Base-by-base conservation (phyloP, 2,329 filamentous ascomycete species). In the Fonsecaea nubica region DNA sequence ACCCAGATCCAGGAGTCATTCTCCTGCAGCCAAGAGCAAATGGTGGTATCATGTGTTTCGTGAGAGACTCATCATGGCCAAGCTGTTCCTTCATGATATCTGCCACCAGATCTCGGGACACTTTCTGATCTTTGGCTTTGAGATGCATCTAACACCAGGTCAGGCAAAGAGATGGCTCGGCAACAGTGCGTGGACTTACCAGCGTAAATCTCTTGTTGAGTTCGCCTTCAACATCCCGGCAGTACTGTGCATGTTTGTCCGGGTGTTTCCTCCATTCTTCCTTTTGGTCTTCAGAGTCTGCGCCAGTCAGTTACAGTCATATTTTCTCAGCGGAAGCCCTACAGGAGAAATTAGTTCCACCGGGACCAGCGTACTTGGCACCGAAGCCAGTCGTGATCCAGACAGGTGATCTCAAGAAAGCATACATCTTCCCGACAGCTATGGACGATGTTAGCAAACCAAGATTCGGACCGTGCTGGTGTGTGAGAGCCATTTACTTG, bases 121-220 rank as follows among this genome's bases (percentile, higher is more conserved):
- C 73, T 60, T 75, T 74, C 35, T 65, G 63, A 38, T 70, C 68
- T 42, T 68, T 67, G 48, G 62, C 64, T 40, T 69, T 69, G 30
- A 69, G 45, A 33, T 69, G 66, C 66, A 69, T 69, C 65, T 67
- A 48, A 15, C 21, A 6, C 13, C 10, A 45, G 30, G 33, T 67
- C 10, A 64, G 56, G 12, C 9, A 18, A 35, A 15, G 48, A 25
- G 25, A 13, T 38, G 50, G 32, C 38, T 25, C 4, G 6, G 13
- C 3, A 12, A 13, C 3, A 50, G 45, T 10, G 50, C 32, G 30
- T 21, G 33, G n/a, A 50, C 54, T 55, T 61, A 66, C 63, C 65
- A 69, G 32, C 55, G 82, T 82, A 76, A 86, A 86, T 4, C 82
- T 78, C 58, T 81, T 80, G 68, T 85, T 86, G 15, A 86, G 77